Base-by-base conservation (phyloP, 163 green algal genomes). In the Scenedesmus sp. region DNA sequence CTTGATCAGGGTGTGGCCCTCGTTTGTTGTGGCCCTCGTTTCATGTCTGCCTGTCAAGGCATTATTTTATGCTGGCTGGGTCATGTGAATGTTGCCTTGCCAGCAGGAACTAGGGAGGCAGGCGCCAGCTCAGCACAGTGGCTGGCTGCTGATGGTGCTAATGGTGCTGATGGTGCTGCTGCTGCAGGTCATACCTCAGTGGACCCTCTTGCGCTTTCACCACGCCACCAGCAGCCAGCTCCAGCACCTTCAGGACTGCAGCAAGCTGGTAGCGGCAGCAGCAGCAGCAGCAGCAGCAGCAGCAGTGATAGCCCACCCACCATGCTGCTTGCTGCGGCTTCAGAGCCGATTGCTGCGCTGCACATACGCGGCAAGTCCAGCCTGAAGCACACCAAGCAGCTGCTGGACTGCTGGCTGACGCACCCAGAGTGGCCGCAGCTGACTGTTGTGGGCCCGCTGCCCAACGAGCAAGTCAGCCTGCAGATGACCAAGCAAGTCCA, bases 311-410 rank as follows among this genome's bases (percentile, higher is more conserved):
- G n/a, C 49, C 9, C n/a, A 72, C 33, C 24, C 49, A 65, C 15
- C 26, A 49, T n/a, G 15, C 18, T 0, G 26, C 43, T 89, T 24
- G 78, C 78, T 30, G 78, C 78, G 22, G 53, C 76, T 26, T 33
- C 78, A 13, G 37, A 76, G 78, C 80, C 81, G 22, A 43, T 83
- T 20, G 35, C 65, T 33, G 88, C 44, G 10, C 89, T 92, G 13
- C 89, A 92, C 70, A 51, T 90, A 5, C 83, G 89, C 9, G 89
- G 89, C 83, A 92, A 92, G 83, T 90, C 83, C 0, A 35, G 68
- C 1, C 35, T 92, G 30, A 92, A 92, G 83, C 89, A 92, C 73
- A 90, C 89, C 0, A 73, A 87, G 73, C 53, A 92, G 83, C 61
- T 92, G 40, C 83, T 92, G 68, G 89, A 89, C 30, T 92, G 89